Evolutionary conservation across 1,139 yeast genomes (phyloP).

Genomic region (Kodamaea plutei): DNA sequence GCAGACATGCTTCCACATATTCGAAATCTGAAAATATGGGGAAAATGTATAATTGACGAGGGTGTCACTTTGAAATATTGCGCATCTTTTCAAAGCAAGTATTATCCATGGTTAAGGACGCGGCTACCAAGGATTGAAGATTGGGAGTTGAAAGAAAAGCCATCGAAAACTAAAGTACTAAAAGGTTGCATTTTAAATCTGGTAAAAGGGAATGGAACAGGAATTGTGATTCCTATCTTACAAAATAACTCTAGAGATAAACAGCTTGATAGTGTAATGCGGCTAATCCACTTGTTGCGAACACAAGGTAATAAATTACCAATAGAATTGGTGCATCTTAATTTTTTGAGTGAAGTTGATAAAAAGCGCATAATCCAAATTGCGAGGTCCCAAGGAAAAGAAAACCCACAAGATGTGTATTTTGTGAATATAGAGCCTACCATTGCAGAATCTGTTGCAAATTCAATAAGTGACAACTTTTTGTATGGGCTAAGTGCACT

Average conservation of each 20-base stretch:
- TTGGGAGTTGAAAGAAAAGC: constrained; percentile 17
- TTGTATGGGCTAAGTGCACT: constrained; percentile 20
- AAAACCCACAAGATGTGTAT: constrained; percentile 28
- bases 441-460: constrained; percentile 13
- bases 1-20: too few relatives aligned
- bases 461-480: too few relatives aligned
- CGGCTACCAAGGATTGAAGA: constrained; percentile 14
- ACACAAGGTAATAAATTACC: constrained; percentile 27
- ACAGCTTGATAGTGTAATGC: constrained; percentile 19
- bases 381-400: too few relatives aligned
- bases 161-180: too few relatives aligned
- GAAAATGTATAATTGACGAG: too few relatives aligned
- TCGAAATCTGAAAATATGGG: constrained; percentile 28
- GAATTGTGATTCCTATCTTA: constrained; percentile 32
- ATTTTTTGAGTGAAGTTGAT: constrained; percentile 15
- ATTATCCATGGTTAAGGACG: constrained; percentile 18
- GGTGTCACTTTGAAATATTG: too few relatives aligned
- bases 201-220: constrained; percentile 26
- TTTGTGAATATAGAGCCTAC: constrained; percentile 24
- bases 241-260: constrained; percentile 13
- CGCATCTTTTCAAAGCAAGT: constrained; percentile 8
- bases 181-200: too few relatives aligned
- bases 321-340: constrained; percentile 23
- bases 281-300: constrained; percentile 26
- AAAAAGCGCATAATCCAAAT: constrained; percentile 16